phyloP scores from a whole-genome alignment of 371 early-diverging fungal species.

The Apophysomyces elegans region DNA sequence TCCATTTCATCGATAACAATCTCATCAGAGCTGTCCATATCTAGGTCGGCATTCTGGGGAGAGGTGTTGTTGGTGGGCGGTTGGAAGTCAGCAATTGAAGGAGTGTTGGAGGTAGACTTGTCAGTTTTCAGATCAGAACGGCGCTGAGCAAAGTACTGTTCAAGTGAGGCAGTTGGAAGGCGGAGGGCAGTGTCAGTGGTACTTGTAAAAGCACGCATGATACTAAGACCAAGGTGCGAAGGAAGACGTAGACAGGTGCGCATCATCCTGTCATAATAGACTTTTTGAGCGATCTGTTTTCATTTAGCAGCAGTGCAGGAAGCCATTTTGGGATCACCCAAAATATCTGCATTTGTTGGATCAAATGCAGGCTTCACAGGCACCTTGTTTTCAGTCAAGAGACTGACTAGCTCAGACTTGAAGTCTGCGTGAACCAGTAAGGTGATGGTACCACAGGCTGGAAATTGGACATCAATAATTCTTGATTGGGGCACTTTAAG shows the following conservation, averaged over 20 bases:
- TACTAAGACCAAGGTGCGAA: background rate
- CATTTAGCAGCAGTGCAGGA: background rate
- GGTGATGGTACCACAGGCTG: slow-evolving; percentile 1
- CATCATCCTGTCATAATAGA: background rate
- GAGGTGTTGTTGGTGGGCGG: no score
- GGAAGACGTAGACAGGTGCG: background rate
- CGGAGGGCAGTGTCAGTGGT: no score
- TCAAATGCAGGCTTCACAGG: background rate
- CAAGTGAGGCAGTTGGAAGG: no score
- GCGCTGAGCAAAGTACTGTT: no score
- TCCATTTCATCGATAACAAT: no score
- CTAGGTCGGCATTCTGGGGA: no score
- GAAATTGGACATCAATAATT: slow-evolving; percentile 18
- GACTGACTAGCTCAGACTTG: background rate
- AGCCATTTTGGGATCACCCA: slow-evolving; percentile 11
- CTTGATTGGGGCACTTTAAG: slow-evolving; percentile 7
- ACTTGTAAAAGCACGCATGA: background rate
- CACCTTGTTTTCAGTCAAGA: background rate
- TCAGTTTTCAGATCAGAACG: no score
- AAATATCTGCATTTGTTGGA: background rate
- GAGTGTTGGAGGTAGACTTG: no score
- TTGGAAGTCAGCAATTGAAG: no score
- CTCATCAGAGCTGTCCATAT: no score
- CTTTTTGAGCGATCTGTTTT: background rate
- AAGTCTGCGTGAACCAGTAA: slow-evolving; percentile 7